phyloP scores from a whole-genome alignment of 2,329 filamentous ascomycete species.

The Pseudocercospora crystallina region DNA sequence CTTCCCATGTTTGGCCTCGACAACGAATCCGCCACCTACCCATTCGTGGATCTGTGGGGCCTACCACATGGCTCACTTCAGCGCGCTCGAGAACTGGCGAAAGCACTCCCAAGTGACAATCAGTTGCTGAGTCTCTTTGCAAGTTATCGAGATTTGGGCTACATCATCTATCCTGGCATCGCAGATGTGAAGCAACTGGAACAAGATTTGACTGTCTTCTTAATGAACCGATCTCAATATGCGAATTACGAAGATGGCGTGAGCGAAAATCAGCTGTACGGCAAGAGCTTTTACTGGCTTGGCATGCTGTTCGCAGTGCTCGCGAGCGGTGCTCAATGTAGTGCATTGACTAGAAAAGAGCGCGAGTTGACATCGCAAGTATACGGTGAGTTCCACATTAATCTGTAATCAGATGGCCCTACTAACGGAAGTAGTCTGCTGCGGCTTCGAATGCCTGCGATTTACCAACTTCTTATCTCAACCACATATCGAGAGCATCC shows the following conservation, averaged over 20 bases:
- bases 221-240: constrained; percentile 51
- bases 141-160: constrained; percentile 58
- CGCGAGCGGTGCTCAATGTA: constrained; percentile 63
- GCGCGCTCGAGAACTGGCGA: constrained; percentile 58
- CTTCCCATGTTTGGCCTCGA: constrained; percentile 63
- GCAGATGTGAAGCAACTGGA: constrained; percentile 58
- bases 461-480: constrained; percentile 65
- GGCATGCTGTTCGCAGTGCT: constrained; percentile 62
- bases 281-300: constrained; percentile 59
- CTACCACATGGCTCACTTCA: constrained; percentile 58
- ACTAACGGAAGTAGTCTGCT: constrained; percentile 43
- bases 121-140: constrained; percentile 60
- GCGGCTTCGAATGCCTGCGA: constrained; percentile 63
- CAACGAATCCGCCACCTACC: constrained; percentile 64
- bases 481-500: constrained; percentile 60
- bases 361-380: constrained; percentile 64
- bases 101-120: constrained; percentile 58
- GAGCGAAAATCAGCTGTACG: constrained; percentile 57
- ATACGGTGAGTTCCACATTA: constrained; percentile 48
- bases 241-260: constrained; percentile 45
- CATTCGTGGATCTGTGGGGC: constrained; percentile 65
- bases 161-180: constrained; percentile 61
- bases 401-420: neutral
- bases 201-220: constrained; percentile 53
- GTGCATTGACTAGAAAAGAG: constrained; percentile 57